Base-by-base conservation (phyloP, 352 stramenopile genomes). In the Pythium dissimile region DNA sequence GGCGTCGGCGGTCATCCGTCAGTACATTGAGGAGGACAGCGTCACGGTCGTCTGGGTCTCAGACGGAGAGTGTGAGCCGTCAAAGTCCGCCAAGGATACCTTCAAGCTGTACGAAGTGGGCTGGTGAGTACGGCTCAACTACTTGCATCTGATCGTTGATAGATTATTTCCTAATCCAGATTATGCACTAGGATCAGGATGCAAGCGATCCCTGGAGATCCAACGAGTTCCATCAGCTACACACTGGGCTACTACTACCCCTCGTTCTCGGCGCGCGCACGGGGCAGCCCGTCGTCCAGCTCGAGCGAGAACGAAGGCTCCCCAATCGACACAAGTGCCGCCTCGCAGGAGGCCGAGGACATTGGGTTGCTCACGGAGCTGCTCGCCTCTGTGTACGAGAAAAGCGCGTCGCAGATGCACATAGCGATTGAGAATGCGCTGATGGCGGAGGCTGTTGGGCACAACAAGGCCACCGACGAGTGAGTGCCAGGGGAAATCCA, bases 101-200 rank as follows among this genome's bases (percentile, higher is more conserved):
- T 80, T 80, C 59, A 66, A 73, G 38, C 34, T 76, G 28, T 47
- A 65, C 5, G 67, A 80, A 46, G 66, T 65, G n/a, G 71, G 71
- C 20, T 80, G 71, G 71, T 76, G 52, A 30, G 70, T 67, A n/a
- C n/a, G 34, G 20, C 15, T 11, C 2, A 18, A 49, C n/a, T n/a
- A n/a, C n/a, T n/a, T n/a, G n/a, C n/a, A n/a, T n/a, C n/a, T n/a
- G n/a, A n/a, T n/a, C n/a, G n/a, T n/a, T n/a, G n/a, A n/a, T n/a
- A 23, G 5, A 18, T 47, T 1, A 30, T 6, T 16, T 28, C 23
- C n/a, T 30, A 23, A 37, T 34, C 20, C 23, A 24, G 38, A 20
- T 38, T 43, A 18, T 43, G 20, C 20, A 47, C 44, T 38, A 69
- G 61, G 61, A 60, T 60, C 34, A 63, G 46, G 6, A 53, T 69